Evolutionary conservation across 441 rosid genomes (phyloP).

Genomic region (Metrosideros polymorpha): DNA sequence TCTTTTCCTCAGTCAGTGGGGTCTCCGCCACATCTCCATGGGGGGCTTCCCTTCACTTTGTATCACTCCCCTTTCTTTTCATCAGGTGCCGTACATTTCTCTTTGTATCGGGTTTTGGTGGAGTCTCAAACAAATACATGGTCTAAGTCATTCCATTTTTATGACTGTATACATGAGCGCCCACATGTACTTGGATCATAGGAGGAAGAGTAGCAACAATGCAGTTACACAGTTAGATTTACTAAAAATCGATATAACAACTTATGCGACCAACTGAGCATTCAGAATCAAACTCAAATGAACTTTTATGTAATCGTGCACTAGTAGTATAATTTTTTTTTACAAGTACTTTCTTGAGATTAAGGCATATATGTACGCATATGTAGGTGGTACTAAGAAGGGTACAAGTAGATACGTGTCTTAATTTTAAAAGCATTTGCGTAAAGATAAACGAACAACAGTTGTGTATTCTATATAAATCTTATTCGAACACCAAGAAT

Average conservation of each 20-base stretch:
- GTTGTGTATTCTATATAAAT: neutral
- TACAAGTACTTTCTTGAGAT: neutral
- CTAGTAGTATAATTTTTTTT: neutral
- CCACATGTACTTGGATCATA: neutral
- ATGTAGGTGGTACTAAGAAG: neutral
- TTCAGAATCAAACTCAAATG: too few species aligned
- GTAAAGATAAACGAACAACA: neutral
- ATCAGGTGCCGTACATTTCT: neutral
- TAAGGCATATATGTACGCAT: neutral
- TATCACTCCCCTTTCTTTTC: neutral
- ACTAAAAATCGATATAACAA: neutral
- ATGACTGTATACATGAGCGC: neutral
- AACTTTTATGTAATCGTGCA: neutral
- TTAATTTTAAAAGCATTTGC: neutral
- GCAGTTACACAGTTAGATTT: neutral
- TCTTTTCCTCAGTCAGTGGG: neutral
- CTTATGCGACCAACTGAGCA: too few species aligned
- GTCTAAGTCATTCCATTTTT: neutral
- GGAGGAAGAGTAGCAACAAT: neutral
- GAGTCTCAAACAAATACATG: neutral
- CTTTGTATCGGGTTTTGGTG: neutral
- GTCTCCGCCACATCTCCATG: neutral
- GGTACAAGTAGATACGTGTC: neutral
- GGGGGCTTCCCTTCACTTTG: neutral
- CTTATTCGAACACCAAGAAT: neutral